Conservation (phyloP, 2,329 filamentous ascomycete genomes). For the Fonsecaea multimorphosa region DNA sequence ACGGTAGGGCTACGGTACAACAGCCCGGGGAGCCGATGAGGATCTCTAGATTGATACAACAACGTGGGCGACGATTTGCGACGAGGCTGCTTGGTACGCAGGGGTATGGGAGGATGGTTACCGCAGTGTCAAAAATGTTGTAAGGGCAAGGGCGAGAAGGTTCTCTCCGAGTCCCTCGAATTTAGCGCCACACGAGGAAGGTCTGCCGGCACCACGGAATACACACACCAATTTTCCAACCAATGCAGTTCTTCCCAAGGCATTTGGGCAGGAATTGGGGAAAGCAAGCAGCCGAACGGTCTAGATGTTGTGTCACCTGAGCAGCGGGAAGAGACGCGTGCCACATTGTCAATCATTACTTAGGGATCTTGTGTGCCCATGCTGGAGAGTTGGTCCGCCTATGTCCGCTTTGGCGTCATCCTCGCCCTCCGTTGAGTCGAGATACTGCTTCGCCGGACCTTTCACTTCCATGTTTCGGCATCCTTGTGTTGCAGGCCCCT, state of each 20-base stretch:
- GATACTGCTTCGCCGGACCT: neutral
- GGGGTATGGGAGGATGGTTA: neutral
- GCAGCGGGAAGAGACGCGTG: neutral
- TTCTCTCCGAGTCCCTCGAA: neutral
- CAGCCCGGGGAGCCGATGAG: neutral
- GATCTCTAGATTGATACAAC: neutral
- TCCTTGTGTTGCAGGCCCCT: neutral
- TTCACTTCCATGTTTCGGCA: neutral
- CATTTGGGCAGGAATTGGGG: neutral
- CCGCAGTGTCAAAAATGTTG: neutral
- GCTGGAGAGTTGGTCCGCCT: neutral
- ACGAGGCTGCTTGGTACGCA: neutral
- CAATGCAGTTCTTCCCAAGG: neutral
- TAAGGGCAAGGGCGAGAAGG: neutral
- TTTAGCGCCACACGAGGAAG: neutral
- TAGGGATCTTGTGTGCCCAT: neutral
- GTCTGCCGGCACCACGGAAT: neutral
- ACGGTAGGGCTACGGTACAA: neutral
- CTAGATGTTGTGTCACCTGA: neutral
- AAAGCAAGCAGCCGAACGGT: neutral
- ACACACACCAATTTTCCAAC: neutral
- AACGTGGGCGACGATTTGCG: neutral
- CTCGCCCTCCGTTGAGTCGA: neutral
- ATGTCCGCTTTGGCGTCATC: neutral
- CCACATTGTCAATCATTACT: neutral